A percentile compares a stretch with the other conserved stretches of the same genome.
These are phyloP conservation scores for Claviceps monticola DNA, from an alignment of 2,329 filamentous ascomycete species.

Conservation along the genomic window DNA sequence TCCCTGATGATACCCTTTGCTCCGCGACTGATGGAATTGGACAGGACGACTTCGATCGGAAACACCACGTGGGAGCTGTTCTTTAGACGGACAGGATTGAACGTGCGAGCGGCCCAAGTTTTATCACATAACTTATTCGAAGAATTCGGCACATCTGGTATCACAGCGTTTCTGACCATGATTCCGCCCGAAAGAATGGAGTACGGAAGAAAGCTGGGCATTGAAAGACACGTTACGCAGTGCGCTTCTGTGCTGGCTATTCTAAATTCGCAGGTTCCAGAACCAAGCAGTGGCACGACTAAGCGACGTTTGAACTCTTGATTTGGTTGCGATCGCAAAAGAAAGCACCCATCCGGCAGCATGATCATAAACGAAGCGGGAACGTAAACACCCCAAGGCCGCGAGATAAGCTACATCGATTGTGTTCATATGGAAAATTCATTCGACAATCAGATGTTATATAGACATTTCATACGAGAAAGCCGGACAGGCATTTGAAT, in stretches of 20 bases:
- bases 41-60: conserved; percentile 21
- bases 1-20: conserved; percentile 35
- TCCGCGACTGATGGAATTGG: conserved; percentile 13
- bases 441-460: too few relatives aligned
- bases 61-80: conserved; percentile 28
- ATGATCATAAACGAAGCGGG: not conserved
- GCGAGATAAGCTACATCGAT: not conserved
- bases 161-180: conserved; percentile 20
- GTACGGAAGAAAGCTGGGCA: conserved; percentile 16
- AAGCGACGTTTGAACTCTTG: too few relatives aligned
- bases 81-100: conserved; percentile 22
- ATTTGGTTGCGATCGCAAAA: too few relatives aligned
- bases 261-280: not conserved
- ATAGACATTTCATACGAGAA: too few relatives aligned
- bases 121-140: conserved; percentile 15
- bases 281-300: not conserved
- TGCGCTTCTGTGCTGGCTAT: not conserved
- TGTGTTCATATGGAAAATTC: too few relatives aligned
- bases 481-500: too few relatives aligned
- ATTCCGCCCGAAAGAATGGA: conserved; percentile 8
- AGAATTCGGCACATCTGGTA: conserved; percentile 14
- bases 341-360: too few relatives aligned
- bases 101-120: conserved; percentile 22
- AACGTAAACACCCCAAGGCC: too few relatives aligned
- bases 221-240: conserved; percentile 10